Conservation (phyloP, 306 rosid species). For the Sophora flavescens region DNA sequence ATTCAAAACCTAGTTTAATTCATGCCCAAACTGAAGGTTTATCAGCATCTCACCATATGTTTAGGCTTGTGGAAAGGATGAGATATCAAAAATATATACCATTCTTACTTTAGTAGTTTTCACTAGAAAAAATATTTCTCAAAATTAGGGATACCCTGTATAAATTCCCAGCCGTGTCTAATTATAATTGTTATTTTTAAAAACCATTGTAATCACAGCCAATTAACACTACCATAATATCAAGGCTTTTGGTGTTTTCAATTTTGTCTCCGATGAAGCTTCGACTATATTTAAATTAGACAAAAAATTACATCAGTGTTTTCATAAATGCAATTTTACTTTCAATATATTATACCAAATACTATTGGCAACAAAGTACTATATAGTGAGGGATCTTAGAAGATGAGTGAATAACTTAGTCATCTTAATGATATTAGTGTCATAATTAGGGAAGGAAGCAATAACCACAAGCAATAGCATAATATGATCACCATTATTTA, state of each 20-base stretch:
- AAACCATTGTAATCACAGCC: neutral
- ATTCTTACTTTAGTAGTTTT: neutral
- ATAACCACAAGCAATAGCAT: constrained; percentile 3
- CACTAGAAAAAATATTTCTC: no score
- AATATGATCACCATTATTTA: constrained; percentile 15
- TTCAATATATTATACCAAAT: neutral
- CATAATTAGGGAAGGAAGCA: neutral
- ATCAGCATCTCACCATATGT: neutral
- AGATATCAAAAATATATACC: neutral
- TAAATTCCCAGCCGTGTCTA: neutral
- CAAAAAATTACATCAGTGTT: neutral
- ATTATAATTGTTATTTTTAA: neutral
- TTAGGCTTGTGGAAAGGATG: neutral
- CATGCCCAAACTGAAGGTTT: neutral
- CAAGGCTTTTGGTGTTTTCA: constrained; percentile 7
- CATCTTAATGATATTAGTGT: constrained; percentile 10
- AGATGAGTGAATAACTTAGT: neutral
- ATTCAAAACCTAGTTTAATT: neutral
- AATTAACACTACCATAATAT: neutral
- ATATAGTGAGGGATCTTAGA: neutral
- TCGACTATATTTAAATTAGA: neutral
- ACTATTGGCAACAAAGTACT: constrained; percentile 5
- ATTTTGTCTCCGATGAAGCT: neutral
- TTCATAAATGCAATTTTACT: neutral
- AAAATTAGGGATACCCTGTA: no score